A percentile compares a stretch with the other conserved stretches of the same genome.
Evolutionary conservation across 2,329 filamentous ascomycete species (phyloP).

Genomic region (Pseudocercospora cruenta): DNA sequence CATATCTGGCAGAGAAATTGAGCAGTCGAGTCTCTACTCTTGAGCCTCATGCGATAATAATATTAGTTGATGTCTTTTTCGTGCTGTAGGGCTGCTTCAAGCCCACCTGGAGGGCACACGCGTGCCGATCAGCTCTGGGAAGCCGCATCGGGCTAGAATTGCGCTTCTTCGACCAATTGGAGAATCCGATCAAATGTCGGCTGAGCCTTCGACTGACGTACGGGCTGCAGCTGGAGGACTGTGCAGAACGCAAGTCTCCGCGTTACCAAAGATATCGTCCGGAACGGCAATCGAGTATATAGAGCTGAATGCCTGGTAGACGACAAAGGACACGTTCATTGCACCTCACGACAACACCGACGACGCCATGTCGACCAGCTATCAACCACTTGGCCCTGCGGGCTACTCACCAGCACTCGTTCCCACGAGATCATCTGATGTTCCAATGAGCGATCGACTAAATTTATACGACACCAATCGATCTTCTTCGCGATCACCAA

Average conservation of each 20-base stretch:
- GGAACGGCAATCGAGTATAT: background rate
- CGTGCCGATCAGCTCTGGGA: background rate
- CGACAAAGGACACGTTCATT: background rate
- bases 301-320: background rate
- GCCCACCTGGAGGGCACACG: background rate
- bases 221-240: background rate
- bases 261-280: background rate
- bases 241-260: background rate
- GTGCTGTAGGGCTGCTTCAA: background rate
- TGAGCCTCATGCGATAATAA: background rate
- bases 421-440: background rate
- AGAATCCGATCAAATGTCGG: background rate
- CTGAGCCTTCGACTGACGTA: background rate
- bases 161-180: background rate
- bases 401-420: background rate
- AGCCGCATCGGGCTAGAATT: background rate
- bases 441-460: background rate
- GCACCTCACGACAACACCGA: background rate
- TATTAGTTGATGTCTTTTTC: background rate
- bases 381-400: background rate
- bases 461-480: background rate
- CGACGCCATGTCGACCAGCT: background rate
- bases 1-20: background rate
- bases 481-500: background rate
- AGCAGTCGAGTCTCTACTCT: background rate